Evolutionary conservation across 1,139 yeast genomes (phyloP), one percentile per base, ranked within the genome.

Genomic region (Debaryomyces fabryi): DNA sequence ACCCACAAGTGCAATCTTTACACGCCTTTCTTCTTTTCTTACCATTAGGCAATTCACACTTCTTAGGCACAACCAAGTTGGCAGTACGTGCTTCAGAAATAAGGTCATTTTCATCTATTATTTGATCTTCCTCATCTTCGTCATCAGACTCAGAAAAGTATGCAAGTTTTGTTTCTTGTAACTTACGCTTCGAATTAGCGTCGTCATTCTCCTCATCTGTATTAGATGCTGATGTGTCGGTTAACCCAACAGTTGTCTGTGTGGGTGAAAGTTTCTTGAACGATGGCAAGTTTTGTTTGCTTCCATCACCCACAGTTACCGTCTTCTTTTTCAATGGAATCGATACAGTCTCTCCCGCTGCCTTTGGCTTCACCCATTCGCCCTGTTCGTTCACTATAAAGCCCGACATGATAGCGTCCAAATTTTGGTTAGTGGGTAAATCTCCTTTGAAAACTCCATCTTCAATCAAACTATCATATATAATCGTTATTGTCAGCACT

Each of bases 1-100:
- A 78, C 6, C 99, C 99, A 74, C 99, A 95, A 0, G 98, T 87
- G 68, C 99, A 95, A 68, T 93, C 97, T 69, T 91, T 93, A 74
- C 99, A 95, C 0, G 99, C 96, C 68, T 80, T 86, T 72, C 88
- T 83, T 68, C 92, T 79, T 63, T 79, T 81, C 49, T 83, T 81
- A 15, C 93, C 92, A 38, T 67, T 71, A 27, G 79, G 74, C 52
- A 72, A 62, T 53, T 73, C 78, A 60, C 85, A 81, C 54, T 72
- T 69, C 50, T 72, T 68, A 13, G 85, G 85, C 12, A 75, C 65
- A 35, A 78, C 69, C 44, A 79, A 60, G 46, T 64, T 65, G 45
- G 73, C 65, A 24, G 63, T 63, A 27, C 64, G 62, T 4, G 64
- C 49, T 15, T 66, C 68, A 25, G 57, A 55, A 45, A 79, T 66